Base-by-base conservation (phyloP, 768 basidiomycete genomes). In the Rhizopogon salebrosus region DNA sequence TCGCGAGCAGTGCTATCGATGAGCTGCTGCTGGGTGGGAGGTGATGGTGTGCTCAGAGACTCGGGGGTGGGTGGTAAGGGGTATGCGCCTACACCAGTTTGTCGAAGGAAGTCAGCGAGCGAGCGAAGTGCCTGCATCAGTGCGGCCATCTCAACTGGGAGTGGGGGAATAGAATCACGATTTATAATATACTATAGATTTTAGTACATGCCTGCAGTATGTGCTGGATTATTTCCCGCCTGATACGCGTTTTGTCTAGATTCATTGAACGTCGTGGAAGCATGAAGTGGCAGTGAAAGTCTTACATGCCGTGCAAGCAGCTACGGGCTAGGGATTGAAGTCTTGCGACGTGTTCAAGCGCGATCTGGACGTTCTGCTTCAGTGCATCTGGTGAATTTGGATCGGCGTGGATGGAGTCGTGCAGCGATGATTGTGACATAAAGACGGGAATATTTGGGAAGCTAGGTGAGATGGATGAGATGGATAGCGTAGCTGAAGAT, bases 51-150 rank as follows among this genome's bases (percentile, higher is more conserved):
- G 36, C 58, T 53, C 11, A 50, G 37, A 51, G 31, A 20, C 37
- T 58, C 57, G 18, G 45, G 55, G 20, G 59, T 40, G 1, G 70
- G 68, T 4, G 79, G 64, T 9, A 83, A 57, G 1, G 86, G 85
- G 42, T 85, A 74, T 1, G 82, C 84, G 2, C 85, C 87, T 16
- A 87, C 76, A n/a, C 86, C 86, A 0, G 79, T 77, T 48, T 79
- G 73, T 2, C 78, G 74, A 55, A 87, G 68, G 29, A 76, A 55
- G 9, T 83, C 77, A 4, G 72, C 66, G 10, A 85, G 70, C 1
- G 67, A 49, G 11, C 73, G 68, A 1, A 85, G 56, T 14, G 74
- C 70, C 57, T 82, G 78, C 49, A 79, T 78, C n/a, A 87, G 74
- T 0, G 75, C 64, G 0, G 63, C 63, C 46, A 85, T 64, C 55